These are phyloP conservation scores for Sanguinoderma infundibulare DNA, from an alignment of 1,284 basidiomycete species.

Conservation along the genomic window DNA sequence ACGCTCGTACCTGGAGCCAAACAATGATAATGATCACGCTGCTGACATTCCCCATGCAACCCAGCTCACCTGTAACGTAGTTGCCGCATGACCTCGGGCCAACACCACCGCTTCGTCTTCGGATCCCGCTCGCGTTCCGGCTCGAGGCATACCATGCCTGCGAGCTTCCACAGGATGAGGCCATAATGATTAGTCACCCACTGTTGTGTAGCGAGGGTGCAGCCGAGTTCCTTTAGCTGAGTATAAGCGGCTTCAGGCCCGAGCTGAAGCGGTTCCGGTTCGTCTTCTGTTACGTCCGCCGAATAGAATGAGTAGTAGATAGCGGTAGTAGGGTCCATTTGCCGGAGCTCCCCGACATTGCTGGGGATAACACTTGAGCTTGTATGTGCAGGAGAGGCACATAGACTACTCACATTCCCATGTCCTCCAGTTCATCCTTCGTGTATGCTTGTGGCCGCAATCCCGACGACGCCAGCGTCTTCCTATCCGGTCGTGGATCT, in stretches of 20 bases:
- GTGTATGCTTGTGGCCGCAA: constrained; percentile 63
- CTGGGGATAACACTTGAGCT: constrained; percentile 37
- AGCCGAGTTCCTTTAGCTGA: constrained; percentile 56
- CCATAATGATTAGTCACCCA: constrained; percentile 96
- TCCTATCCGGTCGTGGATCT: constrained; percentile 48
- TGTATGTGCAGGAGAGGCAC: neutral
- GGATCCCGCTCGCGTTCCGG: constrained; percentile 61
- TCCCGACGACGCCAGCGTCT: constrained; percentile 52
- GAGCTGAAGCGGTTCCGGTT: constrained; percentile 30
- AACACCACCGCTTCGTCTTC: constrained; percentile 70
- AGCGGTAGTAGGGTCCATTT: constrained; percentile 63
- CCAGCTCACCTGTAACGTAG: constrained; percentile 77
- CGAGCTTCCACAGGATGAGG: constrained; percentile 93
- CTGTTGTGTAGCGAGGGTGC: constrained; percentile 61
- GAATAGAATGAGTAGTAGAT: constrained; percentile 68
- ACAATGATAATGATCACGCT: neutral
- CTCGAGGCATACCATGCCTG: constrained; percentile 78
- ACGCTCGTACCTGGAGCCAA: constrained; percentile 78
- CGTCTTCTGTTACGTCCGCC: neutral
- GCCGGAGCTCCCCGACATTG: constrained; percentile 56
- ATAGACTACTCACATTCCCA: constrained; percentile 63
- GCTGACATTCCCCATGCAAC: no score
- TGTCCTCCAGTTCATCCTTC: constrained; percentile 51
- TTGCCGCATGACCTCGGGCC: constrained; percentile 80
- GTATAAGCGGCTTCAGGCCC: constrained; percentile 59